Evolutionary conservation across 139 green algal genomes (phyloP), one percentile per base, ranked within the genome.

Genomic region (Diplosphaera chodatii): DNA sequence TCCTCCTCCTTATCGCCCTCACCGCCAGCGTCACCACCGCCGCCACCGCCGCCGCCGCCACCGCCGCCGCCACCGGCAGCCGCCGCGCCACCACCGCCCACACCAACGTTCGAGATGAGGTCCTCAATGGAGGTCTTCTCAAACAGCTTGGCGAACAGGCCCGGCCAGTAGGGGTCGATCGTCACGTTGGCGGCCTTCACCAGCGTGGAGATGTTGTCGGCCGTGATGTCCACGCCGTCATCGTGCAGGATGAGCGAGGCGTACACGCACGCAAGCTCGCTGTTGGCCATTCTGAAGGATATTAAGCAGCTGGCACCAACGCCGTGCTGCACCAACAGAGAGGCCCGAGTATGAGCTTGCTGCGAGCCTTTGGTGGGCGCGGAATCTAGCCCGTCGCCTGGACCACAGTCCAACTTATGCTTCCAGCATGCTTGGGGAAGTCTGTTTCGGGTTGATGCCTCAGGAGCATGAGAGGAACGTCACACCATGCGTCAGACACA

Each of bases 141-240:
- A 55, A 97, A 92, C 48, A 98, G 83, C 91, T 96, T 98, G 81
- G 92, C 92, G 77, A 98, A 99, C 75, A 99, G 88, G 64, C 65
- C 68, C 64, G 95, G 90, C 93, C 93, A 98, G 92, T 97, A 99
- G 41, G 91, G 84, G 89, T 98, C 95, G 8, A 98, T 87, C 23
- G 78, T 90, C 56, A 98, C 75, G 68, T 86, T 87, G 22, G 93
- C 93, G 27, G 93, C 92, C 86, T 96, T 94, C 55, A 91, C 73
- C 55, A 99, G 78, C 68, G 87, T 89, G 74, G 73, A 81, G 72
- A 99, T 95, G 90, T 98, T 98, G 69, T 99, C 94, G 62, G 86
- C 85, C 48, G 90, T 92, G 69, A 99, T 90, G 66, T 96, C 91
- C 65, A 97, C 83, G 31, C 90, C 93, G 72, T 98, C 95, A 78